Percentiles rank a stretch among this genome's conserved stretches.
These are phyloP conservation scores for Saccharum hybrid DNA, from an alignment of 202 grass and related monocot genomes.

Conservation along the genomic window DNA sequence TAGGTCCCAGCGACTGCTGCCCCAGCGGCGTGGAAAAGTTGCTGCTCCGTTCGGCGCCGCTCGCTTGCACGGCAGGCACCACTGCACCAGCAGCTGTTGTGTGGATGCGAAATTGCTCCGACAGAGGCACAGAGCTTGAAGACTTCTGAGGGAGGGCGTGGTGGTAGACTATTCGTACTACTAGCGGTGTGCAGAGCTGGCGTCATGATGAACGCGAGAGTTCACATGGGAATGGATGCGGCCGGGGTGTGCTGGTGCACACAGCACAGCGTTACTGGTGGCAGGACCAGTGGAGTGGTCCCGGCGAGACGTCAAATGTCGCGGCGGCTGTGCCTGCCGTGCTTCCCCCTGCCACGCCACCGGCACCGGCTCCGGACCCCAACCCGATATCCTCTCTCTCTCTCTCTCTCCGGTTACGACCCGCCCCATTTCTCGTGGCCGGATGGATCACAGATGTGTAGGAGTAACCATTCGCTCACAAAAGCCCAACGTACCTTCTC, in stretches of 20 bases:
- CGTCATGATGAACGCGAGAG: slow-evolving; percentile 25
- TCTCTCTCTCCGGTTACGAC: not conserved
- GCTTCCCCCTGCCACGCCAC: slow-evolving; percentile 9
- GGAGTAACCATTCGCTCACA: no score
- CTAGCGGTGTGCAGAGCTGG: no score
- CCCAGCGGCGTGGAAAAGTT: not conserved
- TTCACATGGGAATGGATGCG: slow-evolving; percentile 11
- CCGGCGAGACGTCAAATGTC: slow-evolving; percentile 49
- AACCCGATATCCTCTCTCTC: not conserved
- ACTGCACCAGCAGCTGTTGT: not conserved
- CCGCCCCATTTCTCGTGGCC: not conserved
- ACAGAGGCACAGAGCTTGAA: no score
- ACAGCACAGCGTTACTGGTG: not conserved
- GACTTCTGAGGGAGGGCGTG: not conserved
- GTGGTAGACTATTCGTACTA: not conserved
- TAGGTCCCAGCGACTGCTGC: not conserved
- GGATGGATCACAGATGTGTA: not conserved
- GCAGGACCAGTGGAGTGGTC: not conserved
- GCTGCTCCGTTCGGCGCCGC: slow-evolving; percentile 43
- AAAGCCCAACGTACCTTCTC: not conserved
- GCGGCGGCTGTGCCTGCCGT: slow-evolving; percentile 56
- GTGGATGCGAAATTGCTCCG: not conserved
- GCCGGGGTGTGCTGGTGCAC: not conserved
- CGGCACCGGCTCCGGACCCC: not conserved
- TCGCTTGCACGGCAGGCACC: not conserved